phyloP scores from a whole-genome alignment of 164 flowering plant species.

The Hamamelis virginiana region DNA sequence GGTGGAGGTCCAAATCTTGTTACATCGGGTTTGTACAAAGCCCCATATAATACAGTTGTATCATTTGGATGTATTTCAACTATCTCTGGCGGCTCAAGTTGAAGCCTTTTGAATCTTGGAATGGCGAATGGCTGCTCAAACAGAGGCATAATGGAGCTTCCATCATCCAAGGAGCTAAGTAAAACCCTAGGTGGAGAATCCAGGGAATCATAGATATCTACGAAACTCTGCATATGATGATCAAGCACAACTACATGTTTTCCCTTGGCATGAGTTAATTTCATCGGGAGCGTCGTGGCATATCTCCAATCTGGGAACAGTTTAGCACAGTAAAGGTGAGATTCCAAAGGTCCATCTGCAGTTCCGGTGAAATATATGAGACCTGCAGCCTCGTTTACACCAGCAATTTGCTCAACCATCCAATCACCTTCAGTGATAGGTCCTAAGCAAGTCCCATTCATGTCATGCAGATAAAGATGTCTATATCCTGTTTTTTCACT shows the following conservation, averaged over 20 bases:
- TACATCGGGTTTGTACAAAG: slow-evolving; percentile 72
- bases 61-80: slow-evolving; percentile 62
- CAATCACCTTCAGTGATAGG: slow-evolving; percentile 90
- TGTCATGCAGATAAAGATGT: slow-evolving; percentile 82
- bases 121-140: slow-evolving; percentile 59
- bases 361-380: slow-evolving; percentile 82
- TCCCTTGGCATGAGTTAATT: slow-evolving; percentile 72
- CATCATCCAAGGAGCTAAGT: slow-evolving; percentile 69
- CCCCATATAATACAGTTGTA: slow-evolving; percentile 73
- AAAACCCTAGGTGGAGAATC: slow-evolving; percentile 65
- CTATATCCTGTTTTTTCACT: slow-evolving; percentile 88
- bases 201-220: slow-evolving; percentile 78
- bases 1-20: slow-evolving; percentile 87
- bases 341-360: slow-evolving; percentile 70
- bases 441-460: slow-evolving; percentile 65
- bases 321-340: slow-evolving; percentile 60
- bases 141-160: slow-evolving; percentile 54
- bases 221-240: slow-evolving; percentile 76
- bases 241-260: slow-evolving; percentile 83
- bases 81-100: slow-evolving; percentile 78
- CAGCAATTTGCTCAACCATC: slow-evolving; percentile 92
- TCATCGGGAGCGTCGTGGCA: slow-evolving; percentile 46
- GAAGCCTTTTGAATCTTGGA: slow-evolving; percentile 58
- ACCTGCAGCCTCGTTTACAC: slow-evolving; percentile 81
- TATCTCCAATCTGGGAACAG: slow-evolving; percentile 44